Evolutionary conservation across 2,329 filamentous ascomycete genomes (phyloP).

Genomic region (Monosporascus sp.): DNA sequence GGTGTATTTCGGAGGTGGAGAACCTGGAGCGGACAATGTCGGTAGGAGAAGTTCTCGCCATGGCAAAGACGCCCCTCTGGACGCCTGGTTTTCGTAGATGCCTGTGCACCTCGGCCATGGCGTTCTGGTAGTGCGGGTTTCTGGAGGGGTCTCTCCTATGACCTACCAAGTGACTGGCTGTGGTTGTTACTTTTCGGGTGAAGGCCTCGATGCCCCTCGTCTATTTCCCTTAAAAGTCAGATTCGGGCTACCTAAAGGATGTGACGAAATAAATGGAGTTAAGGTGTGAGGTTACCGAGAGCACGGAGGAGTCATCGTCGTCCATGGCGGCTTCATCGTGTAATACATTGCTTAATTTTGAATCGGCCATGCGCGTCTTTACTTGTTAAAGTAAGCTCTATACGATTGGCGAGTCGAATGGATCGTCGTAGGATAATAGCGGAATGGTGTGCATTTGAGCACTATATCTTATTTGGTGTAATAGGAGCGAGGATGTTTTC

Average conservation of each 20-base stretch:
- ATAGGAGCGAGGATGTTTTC: no score
- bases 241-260: constrained; percentile 2
- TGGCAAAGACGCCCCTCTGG: constrained; percentile 85
- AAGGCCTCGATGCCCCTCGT: constrained; percentile 87
- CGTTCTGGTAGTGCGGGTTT: constrained; percentile 71
- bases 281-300: constrained; percentile 19
- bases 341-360: constrained; percentile 26
- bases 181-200: constrained; percentile 88
- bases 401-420: constrained; percentile 9
- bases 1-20: constrained; percentile 87
- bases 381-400: constrained; percentile 2
- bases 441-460: no score
- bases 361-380: constrained; percentile 29
- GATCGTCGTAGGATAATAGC: background rate
- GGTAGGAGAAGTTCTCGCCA: constrained; percentile 86
- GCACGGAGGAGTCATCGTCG: constrained; percentile 22
- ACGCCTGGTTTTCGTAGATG: constrained; percentile 78
- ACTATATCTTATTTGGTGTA: no score
- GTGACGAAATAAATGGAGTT: constrained; percentile 1
- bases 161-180: constrained; percentile 82
- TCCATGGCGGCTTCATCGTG: constrained; percentile 28
- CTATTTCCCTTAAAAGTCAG: constrained; percentile 37
- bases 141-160: constrained; percentile 51
- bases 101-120: constrained; percentile 83
- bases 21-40: constrained; percentile 90